Evolutionary conservation across 225 moss, liverwort and hornwort genomes (phyloP).

Genomic region (Anthoceros angustus): DNA sequence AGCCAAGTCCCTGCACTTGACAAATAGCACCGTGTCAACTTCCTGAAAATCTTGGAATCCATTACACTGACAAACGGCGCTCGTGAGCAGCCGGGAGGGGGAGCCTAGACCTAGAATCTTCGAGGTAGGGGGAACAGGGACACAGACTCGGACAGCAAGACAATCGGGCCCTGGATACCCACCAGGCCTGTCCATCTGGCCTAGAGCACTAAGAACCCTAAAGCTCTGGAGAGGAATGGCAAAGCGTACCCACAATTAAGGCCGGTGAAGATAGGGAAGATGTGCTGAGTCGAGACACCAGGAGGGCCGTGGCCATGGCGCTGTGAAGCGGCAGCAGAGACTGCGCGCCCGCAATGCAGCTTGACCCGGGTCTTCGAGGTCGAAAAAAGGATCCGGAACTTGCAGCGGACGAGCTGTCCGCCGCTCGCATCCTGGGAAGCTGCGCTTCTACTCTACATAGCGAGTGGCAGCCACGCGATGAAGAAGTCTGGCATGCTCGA

Average conservation of each 20-base stretch:
- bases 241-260: neutral
- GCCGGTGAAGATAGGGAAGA: neutral
- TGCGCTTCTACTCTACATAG: neutral
- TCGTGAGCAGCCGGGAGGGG: too few relatives aligned
- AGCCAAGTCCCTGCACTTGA: conserved; percentile 4
- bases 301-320: neutral
- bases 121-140: too few relatives aligned
- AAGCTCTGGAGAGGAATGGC: neutral
- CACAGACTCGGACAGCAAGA: too few relatives aligned
- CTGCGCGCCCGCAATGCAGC: neutral
- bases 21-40: neutral
- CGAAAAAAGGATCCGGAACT: neutral
- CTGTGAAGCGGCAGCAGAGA: conserved; percentile 3
- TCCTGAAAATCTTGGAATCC: neutral
- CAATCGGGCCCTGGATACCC: neutral
- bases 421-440: neutral
- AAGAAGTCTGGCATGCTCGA: neutral
- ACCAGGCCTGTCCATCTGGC: neutral
- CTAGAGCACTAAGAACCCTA: neutral
- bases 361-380: neutral
- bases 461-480: neutral
- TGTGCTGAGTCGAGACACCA: neutral
- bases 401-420: neutral
- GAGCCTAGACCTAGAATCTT: too few relatives aligned
- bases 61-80: too few relatives aligned